A percentile compares a stretch with the other conserved stretches of the same genome.
These are phyloP conservation scores for Penicillium capsulatum DNA, from an alignment of 2,329 filamentous ascomycete species.

Conservation along the genomic window DNA sequence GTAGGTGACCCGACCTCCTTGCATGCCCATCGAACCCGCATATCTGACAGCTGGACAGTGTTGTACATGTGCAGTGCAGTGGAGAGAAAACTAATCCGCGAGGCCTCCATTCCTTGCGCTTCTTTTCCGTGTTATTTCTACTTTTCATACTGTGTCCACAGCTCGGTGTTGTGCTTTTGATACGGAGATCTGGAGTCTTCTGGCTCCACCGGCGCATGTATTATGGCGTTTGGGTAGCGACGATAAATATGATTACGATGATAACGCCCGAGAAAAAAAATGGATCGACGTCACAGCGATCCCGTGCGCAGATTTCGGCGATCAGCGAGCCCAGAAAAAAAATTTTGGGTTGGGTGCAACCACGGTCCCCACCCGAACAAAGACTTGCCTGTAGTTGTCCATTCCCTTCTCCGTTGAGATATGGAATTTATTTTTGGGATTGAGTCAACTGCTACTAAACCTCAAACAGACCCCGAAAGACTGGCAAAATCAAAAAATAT, in stretches of 20 bases:
- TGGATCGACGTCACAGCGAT: constrained; percentile 2
- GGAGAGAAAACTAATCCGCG: constrained; percentile 46
- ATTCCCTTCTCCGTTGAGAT: too few relatives aligned
- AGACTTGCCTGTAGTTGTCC: not conserved
- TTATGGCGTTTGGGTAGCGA: too few relatives aligned
- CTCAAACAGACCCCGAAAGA: too few relatives aligned
- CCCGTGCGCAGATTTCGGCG: not conserved
- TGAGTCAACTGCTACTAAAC: not conserved
- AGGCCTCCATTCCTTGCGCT: too few relatives aligned
- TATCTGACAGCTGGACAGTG: constrained; percentile 36
- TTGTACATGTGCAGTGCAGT: constrained; percentile 42
- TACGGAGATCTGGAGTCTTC: too few relatives aligned
- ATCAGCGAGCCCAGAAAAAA: constrained; percentile 2
- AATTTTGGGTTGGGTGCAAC: constrained; percentile 1
- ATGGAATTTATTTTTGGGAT: constrained; percentile 2
- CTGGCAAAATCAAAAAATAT: constrained; percentile 4
- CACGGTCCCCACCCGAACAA: constrained; percentile 3
- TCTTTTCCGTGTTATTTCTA: too few relatives aligned
- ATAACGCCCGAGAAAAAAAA: too few relatives aligned
- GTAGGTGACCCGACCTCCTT: constrained; percentile 40
- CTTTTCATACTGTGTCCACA: too few relatives aligned
- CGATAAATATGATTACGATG: too few relatives aligned
- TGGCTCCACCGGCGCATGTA: too few relatives aligned
- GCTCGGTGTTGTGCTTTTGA: too few relatives aligned
- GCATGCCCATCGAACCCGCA: constrained; percentile 9